Evolutionary conservation across 371 early-diverging fungal species (phyloP).

Genomic region (Furculomyces boomerangus): DNA sequence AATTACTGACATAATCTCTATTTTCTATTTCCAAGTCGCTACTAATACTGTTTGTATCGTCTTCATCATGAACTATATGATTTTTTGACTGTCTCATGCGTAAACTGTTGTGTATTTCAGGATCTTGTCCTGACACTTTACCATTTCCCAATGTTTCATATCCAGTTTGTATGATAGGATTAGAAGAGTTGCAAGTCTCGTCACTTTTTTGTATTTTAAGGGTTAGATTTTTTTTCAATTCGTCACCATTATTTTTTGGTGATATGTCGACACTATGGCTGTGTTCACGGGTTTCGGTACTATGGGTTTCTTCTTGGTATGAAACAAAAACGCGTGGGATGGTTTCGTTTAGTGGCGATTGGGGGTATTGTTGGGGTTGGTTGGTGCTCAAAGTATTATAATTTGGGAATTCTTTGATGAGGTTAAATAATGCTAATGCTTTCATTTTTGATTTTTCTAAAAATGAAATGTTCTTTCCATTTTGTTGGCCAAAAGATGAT

Average conservation of each 20-base stretch:
- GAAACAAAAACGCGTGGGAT: too few species aligned
- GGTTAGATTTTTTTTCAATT: too few species aligned
- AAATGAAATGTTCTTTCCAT: too few species aligned
- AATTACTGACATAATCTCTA: constrained; percentile 1
- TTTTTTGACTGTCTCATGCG: neutral
- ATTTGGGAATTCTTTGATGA: neutral
- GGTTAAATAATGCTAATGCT: neutral
- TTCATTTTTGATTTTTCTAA: neutral
- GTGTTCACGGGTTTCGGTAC: too few species aligned
- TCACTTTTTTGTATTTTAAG: neutral
- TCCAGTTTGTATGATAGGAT: neutral
- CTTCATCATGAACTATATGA: neutral
- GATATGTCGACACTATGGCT: too few species aligned
- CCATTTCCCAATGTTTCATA: neutral
- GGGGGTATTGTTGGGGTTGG: neutral
- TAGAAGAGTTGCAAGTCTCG: neutral
- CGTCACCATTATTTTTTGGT: too few species aligned
- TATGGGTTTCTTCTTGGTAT: too few species aligned
- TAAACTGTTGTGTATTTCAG: neutral
- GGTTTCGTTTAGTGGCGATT: neutral
- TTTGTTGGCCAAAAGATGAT: too few species aligned
- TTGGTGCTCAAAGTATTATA: neutral
- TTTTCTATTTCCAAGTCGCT: neutral
- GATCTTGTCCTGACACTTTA: neutral
- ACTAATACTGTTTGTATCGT: neutral